Conservation (phyloP, 768 basidiomycete species). For the Auricularia sp. region DNA sequence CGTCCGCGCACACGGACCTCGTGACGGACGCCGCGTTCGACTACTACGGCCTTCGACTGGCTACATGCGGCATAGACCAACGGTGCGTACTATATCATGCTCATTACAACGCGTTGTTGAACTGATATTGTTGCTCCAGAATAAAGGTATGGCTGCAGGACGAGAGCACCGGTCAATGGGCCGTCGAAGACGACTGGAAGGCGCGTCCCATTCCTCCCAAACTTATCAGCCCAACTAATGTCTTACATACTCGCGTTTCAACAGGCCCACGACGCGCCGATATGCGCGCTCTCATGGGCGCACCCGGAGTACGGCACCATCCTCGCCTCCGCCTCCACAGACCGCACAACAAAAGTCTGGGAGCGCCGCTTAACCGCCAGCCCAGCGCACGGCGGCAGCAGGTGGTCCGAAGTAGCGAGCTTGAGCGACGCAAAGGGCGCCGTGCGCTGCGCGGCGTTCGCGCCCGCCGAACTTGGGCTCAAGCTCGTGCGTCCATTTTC, state of each 20-base stretch:
- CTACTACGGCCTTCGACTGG: conserved; percentile 76
- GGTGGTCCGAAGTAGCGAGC: conserved; percentile 68
- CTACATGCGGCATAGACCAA: conserved; percentile 77
- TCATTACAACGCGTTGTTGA: conserved; percentile 9
- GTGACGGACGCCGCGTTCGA: conserved; percentile 84
- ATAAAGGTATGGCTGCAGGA: conserved; percentile 84
- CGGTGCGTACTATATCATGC: conserved; percentile 36
- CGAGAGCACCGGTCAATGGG: conserved; percentile 64
- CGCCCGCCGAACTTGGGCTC: conserved; percentile 78
- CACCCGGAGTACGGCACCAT: conserved; percentile 88
- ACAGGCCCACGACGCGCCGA: conserved; percentile 90
- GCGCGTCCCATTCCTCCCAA: conserved; percentile 29
- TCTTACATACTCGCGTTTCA: background rate
- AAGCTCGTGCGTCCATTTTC: conserved; percentile 53
- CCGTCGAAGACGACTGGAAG: conserved; percentile 84
- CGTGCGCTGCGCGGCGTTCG: conserved; percentile 78
- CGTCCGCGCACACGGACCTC: conserved; percentile 68
- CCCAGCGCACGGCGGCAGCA: conserved; percentile 13
- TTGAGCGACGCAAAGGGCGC: conserved; percentile 80
- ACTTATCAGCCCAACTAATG: background rate
- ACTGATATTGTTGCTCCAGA: conserved; percentile 26
- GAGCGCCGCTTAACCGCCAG: conserved; percentile 42
- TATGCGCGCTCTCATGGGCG: conserved; percentile 79
- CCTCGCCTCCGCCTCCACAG: conserved; percentile 80
- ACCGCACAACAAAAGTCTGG: conserved; percentile 90